Evolutionary conservation across 1,139 yeast species (phyloP), one percentile per base, ranked within the genome.

Genomic region (Eremothecium cymbalariae): DNA sequence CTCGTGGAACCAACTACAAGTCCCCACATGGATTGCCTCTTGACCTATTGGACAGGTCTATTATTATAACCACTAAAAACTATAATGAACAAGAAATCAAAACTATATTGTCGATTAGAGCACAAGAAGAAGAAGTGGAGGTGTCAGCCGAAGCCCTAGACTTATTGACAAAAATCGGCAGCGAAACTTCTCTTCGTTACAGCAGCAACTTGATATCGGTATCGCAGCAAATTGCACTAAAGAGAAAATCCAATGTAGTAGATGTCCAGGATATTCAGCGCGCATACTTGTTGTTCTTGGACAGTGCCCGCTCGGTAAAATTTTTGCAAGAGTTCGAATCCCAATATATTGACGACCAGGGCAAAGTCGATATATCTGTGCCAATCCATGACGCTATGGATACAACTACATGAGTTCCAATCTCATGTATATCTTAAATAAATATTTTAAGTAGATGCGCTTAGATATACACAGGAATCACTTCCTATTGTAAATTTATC

Each of bases 21-120:
- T 82, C 95, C 1, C 95, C 98, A 18, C 99, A 93, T 59, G 99
- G 99, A 7, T 68, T 93, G 45, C 98, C 99, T 32, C 70, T 83
- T 47, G 99, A 93, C 65, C 68, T 93, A 52, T 75, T 93, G 50
- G 99, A 93, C 62, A 75, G 99, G 57, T 75, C 94, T 25, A 85
- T 93, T 48, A 90, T 93, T 42, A 86, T 93, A 46, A 85, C 93
- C 52, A 93, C 98, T 2, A 65, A 72, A 19, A 65, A 72, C 27
- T 93, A 93, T 62, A 67, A 70, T 37, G 77, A 76, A 38, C 88
- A 82, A 33, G 98, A 93, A 59, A 81, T 90, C 51, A 71, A 78
- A 51, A 77, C 90, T 38, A 93, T 93, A 50, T 65, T 93, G 44
- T 72, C 84, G 17, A 90, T 90, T 46, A 74, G 99, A 55, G 86